Evolutionary conservation across 1,284 basidiomycete species (phyloP), one percentile per base, ranked within the genome.

Genomic region (Bjerkandera adusta): DNA sequence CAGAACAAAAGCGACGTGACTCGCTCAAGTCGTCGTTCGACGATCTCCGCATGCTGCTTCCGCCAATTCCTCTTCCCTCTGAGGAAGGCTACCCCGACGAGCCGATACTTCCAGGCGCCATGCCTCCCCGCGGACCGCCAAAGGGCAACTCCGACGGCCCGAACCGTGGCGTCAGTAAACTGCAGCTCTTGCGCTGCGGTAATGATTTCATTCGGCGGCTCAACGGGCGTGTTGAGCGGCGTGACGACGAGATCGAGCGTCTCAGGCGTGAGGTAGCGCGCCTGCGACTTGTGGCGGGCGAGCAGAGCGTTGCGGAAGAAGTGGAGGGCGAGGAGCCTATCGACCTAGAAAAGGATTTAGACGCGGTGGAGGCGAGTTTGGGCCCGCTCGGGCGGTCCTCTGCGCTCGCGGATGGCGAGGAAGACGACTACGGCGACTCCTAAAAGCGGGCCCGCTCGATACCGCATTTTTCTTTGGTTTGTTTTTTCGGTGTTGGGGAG

Each of bases 11-110:
- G 64, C 85, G 96, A 16, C 83, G 96, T 3, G 96, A 99, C 67
- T 92, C 89, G 30, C 81, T 99, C 55, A 99, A 99, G 70, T 86
- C 87, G 8, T 94, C 92, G 13, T 99, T 96, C 62, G 96, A 99
- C 65, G 94, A 97, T 54, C 78, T 99, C 10, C 89, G 96, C 11
- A 68, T 76, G 6, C 73, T 98, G 11, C 76, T 99, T 0, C 96
- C 96, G 0, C 89, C 92, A 2, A 91, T 97, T 58, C 85, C 90
- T 3, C 71, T 92, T 10, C 87, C 88, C 21, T 80, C 80, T 0
- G 85, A 89, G 52, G 81, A 73, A 45, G 81, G 76, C 40, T 77
- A 67, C 54, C 69, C 70, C 0, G 76, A 77, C 53, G 80, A 82
- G 47, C 81, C 79, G 1, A 74, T 88, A 1, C 75, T 92, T 2